A percentile compares a stretch with the other conserved stretches of the same genome.
These are phyloP conservation scores for Aciculosporium take DNA, from an alignment of 2,329 filamentous ascomycete genomes.

Conservation along the genomic window DNA sequence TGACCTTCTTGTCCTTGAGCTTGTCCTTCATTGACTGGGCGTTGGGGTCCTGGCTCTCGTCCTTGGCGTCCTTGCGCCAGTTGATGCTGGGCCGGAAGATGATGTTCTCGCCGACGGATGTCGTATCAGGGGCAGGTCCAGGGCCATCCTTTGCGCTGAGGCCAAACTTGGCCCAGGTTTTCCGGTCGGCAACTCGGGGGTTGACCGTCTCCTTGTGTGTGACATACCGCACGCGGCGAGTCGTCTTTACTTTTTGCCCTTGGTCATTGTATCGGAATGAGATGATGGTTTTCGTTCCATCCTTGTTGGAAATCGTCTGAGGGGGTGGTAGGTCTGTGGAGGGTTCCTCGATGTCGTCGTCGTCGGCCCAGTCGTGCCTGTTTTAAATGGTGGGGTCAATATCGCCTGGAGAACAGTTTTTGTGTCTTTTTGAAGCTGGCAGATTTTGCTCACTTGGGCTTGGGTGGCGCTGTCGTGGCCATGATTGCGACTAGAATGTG, in stretches of 20 bases:
- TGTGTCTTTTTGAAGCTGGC: not conserved
- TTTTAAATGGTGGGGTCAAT: conserved; percentile 26
- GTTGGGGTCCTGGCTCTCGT: conserved; percentile 60
- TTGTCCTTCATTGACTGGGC: conserved; percentile 64
- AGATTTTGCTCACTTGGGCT: conserved; percentile 25
- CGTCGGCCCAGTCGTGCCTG: conserved; percentile 82
- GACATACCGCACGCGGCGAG: conserved; percentile 84
- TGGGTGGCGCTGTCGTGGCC: conserved; percentile 24
- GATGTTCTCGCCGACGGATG: conserved; percentile 93
- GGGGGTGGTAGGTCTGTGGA: conserved; percentile 59
- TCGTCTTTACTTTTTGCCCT: conserved; percentile 93
- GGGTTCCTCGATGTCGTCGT: conserved; percentile 73
- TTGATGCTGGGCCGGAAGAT: conserved; percentile 85
- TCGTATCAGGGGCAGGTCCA: conserved; percentile 80
- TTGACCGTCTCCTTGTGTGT: conserved; percentile 89
- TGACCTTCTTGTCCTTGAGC: conserved; percentile 98
- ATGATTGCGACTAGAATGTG: conserved; percentile 15
- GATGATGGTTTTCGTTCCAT: conserved; percentile 92
- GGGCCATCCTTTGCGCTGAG: conserved; percentile 68
- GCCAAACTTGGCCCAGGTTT: conserved; percentile 88
- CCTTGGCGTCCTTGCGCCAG: conserved; percentile 83
- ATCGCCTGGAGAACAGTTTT: conserved; percentile 4
- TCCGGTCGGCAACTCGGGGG: conserved; percentile 88
- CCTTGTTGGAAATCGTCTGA: conserved; percentile 90
- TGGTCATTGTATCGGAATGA: conserved; percentile 84